These are phyloP conservation scores for Peronospora belbahrii DNA, from an alignment of 352 stramenopile species.

Conservation along the genomic window DNA sequence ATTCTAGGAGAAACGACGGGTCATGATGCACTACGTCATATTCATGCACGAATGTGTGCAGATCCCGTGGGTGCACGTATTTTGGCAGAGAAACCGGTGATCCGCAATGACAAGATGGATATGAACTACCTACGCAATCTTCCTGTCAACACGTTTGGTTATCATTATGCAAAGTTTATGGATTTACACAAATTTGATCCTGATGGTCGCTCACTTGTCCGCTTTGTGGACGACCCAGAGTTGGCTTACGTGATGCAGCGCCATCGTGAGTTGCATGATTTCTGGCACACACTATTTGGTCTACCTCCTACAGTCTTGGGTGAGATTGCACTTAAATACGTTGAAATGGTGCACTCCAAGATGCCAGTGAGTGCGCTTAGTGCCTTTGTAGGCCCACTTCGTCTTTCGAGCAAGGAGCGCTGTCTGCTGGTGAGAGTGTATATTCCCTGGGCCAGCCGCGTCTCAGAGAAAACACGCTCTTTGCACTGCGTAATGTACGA, in stretches of 20 bases:
- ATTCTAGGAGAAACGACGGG: constrained; percentile 91
- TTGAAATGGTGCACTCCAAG: constrained; percentile 94
- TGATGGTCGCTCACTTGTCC: constrained; percentile 73
- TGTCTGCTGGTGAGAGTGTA: constrained; percentile 77
- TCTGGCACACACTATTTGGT: constrained; percentile 93
- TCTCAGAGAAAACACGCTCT: constrained; percentile 54
- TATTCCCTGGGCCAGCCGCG: constrained; percentile 90
- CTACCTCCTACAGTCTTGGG: constrained; percentile 92
- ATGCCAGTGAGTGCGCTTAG: constrained; percentile 92
- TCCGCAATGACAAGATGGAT: constrained; percentile 76
- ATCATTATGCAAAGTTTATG: constrained; percentile 88
- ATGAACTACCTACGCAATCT: constrained; percentile 55
- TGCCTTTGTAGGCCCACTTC: constrained; percentile 85
- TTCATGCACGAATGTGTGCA: constrained; percentile 82
- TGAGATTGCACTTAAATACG: constrained; percentile 95
- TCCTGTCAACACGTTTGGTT: constrained; percentile 82
- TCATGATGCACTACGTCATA: constrained; percentile 71
- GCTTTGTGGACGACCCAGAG: constrained; percentile 89
- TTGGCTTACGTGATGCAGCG: constrained; percentile 95
- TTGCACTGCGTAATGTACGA: constrained; percentile 96
- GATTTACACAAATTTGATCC: constrained; percentile 88
- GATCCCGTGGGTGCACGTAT: constrained; percentile 83
- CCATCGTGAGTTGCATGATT: constrained; percentile 93
- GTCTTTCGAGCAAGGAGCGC: constrained; percentile 66
- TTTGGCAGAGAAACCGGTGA: constrained; percentile 79